Percentiles rank a stretch among this genome's conserved stretches.
Evolutionary conservation across 1,284 basidiomycete genomes (phyloP).

Genomic region (Ganoderma leucocontextum): DNA sequence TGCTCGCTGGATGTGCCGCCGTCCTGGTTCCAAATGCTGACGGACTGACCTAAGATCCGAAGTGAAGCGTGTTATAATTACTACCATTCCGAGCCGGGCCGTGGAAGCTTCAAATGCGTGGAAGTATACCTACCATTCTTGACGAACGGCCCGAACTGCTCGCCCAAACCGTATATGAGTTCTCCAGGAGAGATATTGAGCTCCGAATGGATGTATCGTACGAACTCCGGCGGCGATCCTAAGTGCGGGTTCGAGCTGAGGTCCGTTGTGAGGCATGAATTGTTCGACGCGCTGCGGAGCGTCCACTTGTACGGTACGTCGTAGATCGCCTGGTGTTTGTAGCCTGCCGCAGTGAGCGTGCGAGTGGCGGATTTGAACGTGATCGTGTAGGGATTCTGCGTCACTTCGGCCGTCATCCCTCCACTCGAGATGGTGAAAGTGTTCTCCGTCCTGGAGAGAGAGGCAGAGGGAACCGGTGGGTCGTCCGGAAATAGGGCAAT

Average conservation of each 20-base stretch:
- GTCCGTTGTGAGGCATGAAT: conserved; percentile 66
- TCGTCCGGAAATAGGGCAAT: conserved; percentile 75
- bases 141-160: conserved; percentile 76
- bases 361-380: conserved; percentile 62
- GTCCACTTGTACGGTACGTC: conserved; percentile 75
- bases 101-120: neutral
- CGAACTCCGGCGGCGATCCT: conserved; percentile 50
- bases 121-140: conserved; percentile 66
- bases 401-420: conserved; percentile 59
- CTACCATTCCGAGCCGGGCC: neutral
- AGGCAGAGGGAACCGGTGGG: conserved; percentile 52
- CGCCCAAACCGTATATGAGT: conserved; percentile 76
- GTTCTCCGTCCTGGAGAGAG: conserved; percentile 47
- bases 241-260: conserved; percentile 65
- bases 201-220: conserved; percentile 73
- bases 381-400: conserved; percentile 66
- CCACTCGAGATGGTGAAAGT: conserved; percentile 52
- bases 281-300: conserved; percentile 62
- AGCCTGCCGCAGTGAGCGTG: conserved; percentile 61
- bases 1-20: conserved; percentile 77
- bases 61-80: conserved; percentile 8
- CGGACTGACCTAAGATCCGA: conserved; percentile 56
- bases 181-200: conserved; percentile 76
- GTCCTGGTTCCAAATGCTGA: conserved; percentile 79
- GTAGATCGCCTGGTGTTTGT: conserved; percentile 69